A percentile compares a stretch with the other conserved stretches of the same genome.
These are phyloP conservation scores for Coffea humblotiana DNA, from an alignment of 305 asterid genomes.

Conservation along the genomic window DNA sequence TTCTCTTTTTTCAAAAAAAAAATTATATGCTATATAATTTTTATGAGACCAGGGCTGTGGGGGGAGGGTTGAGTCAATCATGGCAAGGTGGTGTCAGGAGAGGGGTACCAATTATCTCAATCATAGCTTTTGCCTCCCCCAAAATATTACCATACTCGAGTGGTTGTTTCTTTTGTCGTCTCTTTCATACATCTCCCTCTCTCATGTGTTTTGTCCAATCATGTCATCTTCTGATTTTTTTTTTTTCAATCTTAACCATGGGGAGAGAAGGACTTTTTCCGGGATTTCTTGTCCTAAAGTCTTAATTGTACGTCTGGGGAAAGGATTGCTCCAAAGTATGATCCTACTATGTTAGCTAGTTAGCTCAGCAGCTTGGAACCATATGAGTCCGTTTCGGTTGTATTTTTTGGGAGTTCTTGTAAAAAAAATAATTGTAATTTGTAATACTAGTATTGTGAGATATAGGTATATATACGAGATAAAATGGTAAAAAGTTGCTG, in stretches of 20 bases:
- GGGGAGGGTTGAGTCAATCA: slow-evolving; percentile 32
- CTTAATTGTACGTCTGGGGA: background rate
- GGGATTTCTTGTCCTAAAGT: slow-evolving; percentile 2
- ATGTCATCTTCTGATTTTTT: background rate
- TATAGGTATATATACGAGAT: too few relatives aligned
- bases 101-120: slow-evolving; percentile 38
- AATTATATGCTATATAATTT: background rate
- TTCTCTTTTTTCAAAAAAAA: background rate
- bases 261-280: background rate
- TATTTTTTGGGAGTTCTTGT: too few relatives aligned
- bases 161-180: slow-evolving; percentile 21
- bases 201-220: slow-evolving; percentile 16
- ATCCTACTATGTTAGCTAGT: background rate
- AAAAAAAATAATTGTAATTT: too few relatives aligned
- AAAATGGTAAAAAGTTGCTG: too few relatives aligned
- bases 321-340: background rate
- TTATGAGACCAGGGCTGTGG: background rate
- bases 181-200: slow-evolving; percentile 2
- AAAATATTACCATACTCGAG: slow-evolving; percentile 24
- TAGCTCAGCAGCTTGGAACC: background rate
- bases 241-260: background rate
- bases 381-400: too few relatives aligned
- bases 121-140: slow-evolving; percentile 40
- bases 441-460: too few relatives aligned
- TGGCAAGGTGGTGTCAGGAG: slow-evolving; percentile 30